phyloP scores from a whole-genome alignment of 2,329 filamentous ascomycete genomes.

The Chrysoporthe deuterocubensis region DNA sequence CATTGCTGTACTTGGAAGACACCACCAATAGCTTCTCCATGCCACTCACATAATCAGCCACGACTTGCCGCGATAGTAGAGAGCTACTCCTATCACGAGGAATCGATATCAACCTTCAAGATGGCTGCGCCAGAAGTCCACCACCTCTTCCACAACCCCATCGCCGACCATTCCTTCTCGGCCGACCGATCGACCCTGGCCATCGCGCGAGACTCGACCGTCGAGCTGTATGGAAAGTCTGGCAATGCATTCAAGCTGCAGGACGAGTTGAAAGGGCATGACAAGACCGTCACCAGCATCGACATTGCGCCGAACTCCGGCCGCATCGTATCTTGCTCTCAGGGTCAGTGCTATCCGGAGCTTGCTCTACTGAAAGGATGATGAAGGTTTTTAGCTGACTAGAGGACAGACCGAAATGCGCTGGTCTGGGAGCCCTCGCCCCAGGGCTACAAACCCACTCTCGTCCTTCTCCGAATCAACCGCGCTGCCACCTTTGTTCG shows the following conservation, averaged over 20 bases:
- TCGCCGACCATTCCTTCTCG: slow-evolving; percentile 98
- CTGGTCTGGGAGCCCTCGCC: slow-evolving; percentile 97
- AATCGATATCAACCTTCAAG: slow-evolving; percentile 36
- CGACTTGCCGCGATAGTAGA: slow-evolving; percentile 77
- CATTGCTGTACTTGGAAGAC: slow-evolving; percentile 1
- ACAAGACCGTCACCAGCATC: slow-evolving; percentile 95
- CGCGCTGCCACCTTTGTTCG: slow-evolving; percentile 94
- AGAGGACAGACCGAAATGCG: slow-evolving; percentile 83
- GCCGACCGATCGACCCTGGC: slow-evolving; percentile 86
- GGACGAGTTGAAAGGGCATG: slow-evolving; percentile 93
- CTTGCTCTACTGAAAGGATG: background rate
- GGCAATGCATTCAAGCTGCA: slow-evolving; percentile 80
- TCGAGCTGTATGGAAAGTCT: slow-evolving; percentile 82
- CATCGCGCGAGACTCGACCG: slow-evolving; percentile 84
- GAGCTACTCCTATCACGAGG: slow-evolving; percentile 86
- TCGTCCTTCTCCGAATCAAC: slow-evolving; percentile 96
- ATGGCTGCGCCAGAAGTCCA: slow-evolving; percentile 92
- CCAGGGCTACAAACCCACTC: slow-evolving; percentile 91
- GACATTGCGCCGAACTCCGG: slow-evolving; percentile 91
- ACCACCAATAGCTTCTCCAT: slow-evolving; percentile 16
- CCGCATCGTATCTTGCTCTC: slow-evolving; percentile 95
- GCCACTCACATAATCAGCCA: slow-evolving; percentile 11
- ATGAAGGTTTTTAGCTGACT: slow-evolving; percentile 12
- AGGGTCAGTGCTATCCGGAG: slow-evolving; percentile 62
- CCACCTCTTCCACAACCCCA: slow-evolving; percentile 94